These are phyloP conservation scores for Bryoerythrophyllum caledonicum DNA, from an alignment of 225 moss, liverwort and hornwort species.

Conservation along the genomic window DNA sequence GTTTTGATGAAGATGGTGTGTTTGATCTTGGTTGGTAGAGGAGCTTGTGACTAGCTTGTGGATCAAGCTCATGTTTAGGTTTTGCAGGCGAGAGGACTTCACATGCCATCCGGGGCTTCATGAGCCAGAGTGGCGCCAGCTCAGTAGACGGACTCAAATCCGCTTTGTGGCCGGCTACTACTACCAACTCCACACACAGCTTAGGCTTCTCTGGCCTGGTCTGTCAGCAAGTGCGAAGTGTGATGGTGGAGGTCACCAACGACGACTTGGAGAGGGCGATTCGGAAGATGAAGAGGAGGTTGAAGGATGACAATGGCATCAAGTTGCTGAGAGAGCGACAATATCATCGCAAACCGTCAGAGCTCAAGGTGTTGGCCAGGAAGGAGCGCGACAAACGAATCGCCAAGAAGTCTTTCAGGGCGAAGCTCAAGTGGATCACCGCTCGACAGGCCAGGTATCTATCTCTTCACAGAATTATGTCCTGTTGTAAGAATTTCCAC, in stretches of 20 bases:
- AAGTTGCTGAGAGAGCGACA: constrained; percentile 67
- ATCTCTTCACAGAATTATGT: neutral
- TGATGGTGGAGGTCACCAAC: constrained; percentile 81
- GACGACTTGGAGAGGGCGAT: constrained; percentile 86
- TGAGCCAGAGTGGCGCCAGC: constrained; percentile 58
- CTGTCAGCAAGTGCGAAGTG: constrained; percentile 62
- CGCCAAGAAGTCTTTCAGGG: constrained; percentile 64
- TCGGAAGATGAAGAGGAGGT: constrained; percentile 84
- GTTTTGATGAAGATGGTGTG: neutral
- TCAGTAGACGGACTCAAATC: neutral
- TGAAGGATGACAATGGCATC: constrained; percentile 83
- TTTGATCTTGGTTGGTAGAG: neutral
- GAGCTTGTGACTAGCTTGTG: neutral
- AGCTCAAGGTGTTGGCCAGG: constrained; percentile 70
- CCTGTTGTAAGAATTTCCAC: neutral
- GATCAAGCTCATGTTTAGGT: neutral
- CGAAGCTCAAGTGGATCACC: constrained; percentile 86
- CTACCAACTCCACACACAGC: neutral
- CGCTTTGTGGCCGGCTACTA: neutral
- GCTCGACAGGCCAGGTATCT: constrained; percentile 67
- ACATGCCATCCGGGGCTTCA: constrained; percentile 59
- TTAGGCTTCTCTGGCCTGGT: constrained; percentile 21
- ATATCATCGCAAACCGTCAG: constrained; percentile 74
- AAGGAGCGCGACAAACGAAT: constrained; percentile 88
- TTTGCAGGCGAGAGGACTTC: constrained; percentile 58